Percentiles rank a stretch among this genome's conserved stretches.
Conservation (phyloP, 2,329 filamentous ascomycete genomes). For the Albifimbria verrucaria region DNA sequence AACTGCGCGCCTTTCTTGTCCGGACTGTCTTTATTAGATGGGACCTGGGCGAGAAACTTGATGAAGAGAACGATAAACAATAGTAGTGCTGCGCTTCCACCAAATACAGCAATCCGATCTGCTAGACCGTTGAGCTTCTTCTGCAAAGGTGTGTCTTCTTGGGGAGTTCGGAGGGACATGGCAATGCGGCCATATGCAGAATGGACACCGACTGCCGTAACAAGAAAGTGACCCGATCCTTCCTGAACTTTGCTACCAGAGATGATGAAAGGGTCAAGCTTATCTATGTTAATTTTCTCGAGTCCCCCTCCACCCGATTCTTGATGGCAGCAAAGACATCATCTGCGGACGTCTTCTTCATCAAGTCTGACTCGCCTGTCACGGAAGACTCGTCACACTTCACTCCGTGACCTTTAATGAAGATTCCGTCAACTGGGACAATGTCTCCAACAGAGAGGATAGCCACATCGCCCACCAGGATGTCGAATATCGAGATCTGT, state of each 20-base stretch:
- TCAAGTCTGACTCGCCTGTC: constrained; percentile 67
- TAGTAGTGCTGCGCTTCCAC: constrained; percentile 63
- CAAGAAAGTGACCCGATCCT: constrained; percentile 49
- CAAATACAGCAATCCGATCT: constrained; percentile 30
- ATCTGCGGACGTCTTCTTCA: constrained; percentile 61
- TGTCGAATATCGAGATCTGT: constrained; percentile 60
- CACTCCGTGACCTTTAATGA: constrained; percentile 50
- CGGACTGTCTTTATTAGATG: constrained; percentile 39
- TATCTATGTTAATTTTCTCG: too few species aligned
- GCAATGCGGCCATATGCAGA: constrained; percentile 50
- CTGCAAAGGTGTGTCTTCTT: constrained; percentile 49
- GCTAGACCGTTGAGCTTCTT: constrained; percentile 41
- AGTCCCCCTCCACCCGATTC: too few species aligned
- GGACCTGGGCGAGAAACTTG: constrained; percentile 66
- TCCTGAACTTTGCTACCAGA: constrained; percentile 50
- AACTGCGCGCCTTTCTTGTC: constrained; percentile 54
- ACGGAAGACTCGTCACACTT: constrained; percentile 70
- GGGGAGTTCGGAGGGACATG: constrained; percentile 48
- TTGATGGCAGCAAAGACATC: constrained; percentile 46
- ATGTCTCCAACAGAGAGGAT: constrained; percentile 66
- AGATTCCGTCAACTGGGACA: constrained; percentile 65
- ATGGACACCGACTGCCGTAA: constrained; percentile 49
- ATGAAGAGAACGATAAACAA: constrained; percentile 76
- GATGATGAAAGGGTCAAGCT: constrained; percentile 62
- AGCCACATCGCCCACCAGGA: constrained; percentile 66